Percentiles rank a stretch among this genome's conserved stretches.
phyloP scores from a whole-genome alignment of 2,329 filamentous ascomycete species.

The Calycina herbarum region DNA sequence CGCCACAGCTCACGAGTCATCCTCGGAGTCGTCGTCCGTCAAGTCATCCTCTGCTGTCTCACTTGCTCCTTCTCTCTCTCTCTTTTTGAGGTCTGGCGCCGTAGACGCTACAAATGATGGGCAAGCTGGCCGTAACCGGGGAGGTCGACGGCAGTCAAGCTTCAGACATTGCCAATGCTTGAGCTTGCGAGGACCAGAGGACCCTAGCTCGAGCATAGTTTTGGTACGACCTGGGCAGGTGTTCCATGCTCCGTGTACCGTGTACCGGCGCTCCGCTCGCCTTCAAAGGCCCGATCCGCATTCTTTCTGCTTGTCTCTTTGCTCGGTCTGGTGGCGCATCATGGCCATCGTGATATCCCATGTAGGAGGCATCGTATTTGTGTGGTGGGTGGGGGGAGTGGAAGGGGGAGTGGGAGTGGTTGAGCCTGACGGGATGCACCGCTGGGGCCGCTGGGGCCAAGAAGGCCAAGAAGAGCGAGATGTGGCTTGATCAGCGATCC shows the following conservation, averaged over 20 bases:
- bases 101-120: neutral
- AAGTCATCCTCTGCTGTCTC: constrained; percentile 6
- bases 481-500: constrained; percentile 5
- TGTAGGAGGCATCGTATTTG: neutral
- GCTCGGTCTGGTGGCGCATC: neutral
- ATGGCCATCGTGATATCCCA: neutral
- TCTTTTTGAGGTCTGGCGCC: neutral
- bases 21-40: neutral
- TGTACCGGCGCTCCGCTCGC: neutral
- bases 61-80: neutral
- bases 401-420: neutral
- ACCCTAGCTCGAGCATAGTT: neutral
- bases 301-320: constrained; percentile 1
- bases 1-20: constrained; percentile 2
- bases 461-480: neutral
- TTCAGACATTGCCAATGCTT: neutral
- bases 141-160: neutral
- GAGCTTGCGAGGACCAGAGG: neutral
- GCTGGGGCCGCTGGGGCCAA: neutral
- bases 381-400: neutral
- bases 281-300: constrained; percentile 16
- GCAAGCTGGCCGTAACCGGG: neutral
- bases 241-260: neutral
- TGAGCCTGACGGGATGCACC: neutral
- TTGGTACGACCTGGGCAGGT: neutral